These are phyloP conservation scores for Citrullus mucosospermus DNA, from an alignment of 306 rosid species.

Conservation along the genomic window DNA sequence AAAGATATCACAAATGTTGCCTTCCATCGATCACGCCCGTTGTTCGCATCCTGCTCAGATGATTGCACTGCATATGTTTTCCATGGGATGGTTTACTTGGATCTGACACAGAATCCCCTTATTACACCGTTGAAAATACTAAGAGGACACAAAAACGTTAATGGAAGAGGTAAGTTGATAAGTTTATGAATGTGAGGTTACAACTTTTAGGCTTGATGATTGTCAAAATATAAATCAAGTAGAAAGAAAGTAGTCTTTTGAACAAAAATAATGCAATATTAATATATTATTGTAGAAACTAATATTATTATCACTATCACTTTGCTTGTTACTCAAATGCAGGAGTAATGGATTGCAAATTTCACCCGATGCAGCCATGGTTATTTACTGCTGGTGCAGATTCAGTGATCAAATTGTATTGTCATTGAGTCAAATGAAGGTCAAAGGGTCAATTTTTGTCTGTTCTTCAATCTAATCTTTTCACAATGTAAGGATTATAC, in stretches of 20 bases:
- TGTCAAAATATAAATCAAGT: neutral
- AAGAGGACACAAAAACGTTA: slow-evolving; percentile 53
- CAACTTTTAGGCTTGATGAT: neutral
- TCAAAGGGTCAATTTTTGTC: neutral
- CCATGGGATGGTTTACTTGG: slow-evolving; percentile 87
- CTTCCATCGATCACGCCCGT: slow-evolving; percentile 62
- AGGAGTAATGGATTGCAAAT: slow-evolving; percentile 89
- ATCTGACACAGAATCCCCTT: slow-evolving; percentile 71
- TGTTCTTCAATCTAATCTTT: neutral
- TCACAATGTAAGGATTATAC: neutral
- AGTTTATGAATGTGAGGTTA: neutral
- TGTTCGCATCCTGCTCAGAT: slow-evolving; percentile 93
- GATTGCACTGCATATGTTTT: slow-evolving; percentile 79
- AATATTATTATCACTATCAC: neutral
- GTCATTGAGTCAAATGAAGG: slow-evolving; percentile 24
- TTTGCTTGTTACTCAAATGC: slow-evolving; percentile 7
- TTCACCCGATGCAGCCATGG: slow-evolving; percentile 95
- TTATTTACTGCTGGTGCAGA: slow-evolving; percentile 85
- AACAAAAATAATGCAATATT: too few relatives aligned
- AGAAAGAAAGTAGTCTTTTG: neutral
- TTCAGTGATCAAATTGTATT: slow-evolving; percentile 56
- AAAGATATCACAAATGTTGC: slow-evolving; percentile 73
- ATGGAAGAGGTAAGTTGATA: slow-evolving; percentile 53
- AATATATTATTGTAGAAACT: neutral
- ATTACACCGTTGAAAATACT: too few relatives aligned